Base-by-base conservation (phyloP, 1,139 yeast species). In the Saccharomyces hybrid region DNA sequence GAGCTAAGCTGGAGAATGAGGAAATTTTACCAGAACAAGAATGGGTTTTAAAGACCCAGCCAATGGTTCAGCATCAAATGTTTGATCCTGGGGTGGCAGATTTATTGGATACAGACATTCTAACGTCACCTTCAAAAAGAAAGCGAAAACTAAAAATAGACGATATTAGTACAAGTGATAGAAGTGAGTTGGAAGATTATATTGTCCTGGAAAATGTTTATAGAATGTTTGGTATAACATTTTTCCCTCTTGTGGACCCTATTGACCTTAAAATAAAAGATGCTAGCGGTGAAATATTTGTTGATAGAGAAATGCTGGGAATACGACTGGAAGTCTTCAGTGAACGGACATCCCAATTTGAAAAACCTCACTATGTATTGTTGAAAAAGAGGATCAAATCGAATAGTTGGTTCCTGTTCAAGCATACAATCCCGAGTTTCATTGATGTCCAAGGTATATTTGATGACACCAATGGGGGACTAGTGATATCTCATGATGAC, bases 211-310 rank as follows among this genome's bases (percentile, higher is more conserved):
- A 77, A 58, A 76, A 76, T 56, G 61, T 71, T 7, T 74, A 70
- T 51, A 63, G 80, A 57, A 58, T 77, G 61, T 73, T 74, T 56
- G 81, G 81, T 0, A 68, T 76, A 2, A 77, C 80, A 1, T 70
- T 72, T 2, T 78, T 78, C 56, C 80, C 80, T 0, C 70, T 77
- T 1, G 71, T 71, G 27, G 77, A 74, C 54, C 78, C 78, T 3
- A 54, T 61, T 11, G 68, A 62, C 32, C 49, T 58, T 28, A 49
- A 53, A 29, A 57, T 51, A 19, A 55, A 61, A 48, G 54, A 52
- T 2, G 59, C 53, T 13, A 56, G 57, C 2, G 55, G 54, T 13
- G 54, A 54, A 27, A 53, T 60, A 46, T 57, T 56, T 5, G 54
- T 59, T 4, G 52, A 51, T 19, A 55, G 69, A 59, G 54, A 60